phyloP scores from a whole-genome alignment of 495 filamentous ascomycete species.

The Aspergillus taichungensis region DNA sequence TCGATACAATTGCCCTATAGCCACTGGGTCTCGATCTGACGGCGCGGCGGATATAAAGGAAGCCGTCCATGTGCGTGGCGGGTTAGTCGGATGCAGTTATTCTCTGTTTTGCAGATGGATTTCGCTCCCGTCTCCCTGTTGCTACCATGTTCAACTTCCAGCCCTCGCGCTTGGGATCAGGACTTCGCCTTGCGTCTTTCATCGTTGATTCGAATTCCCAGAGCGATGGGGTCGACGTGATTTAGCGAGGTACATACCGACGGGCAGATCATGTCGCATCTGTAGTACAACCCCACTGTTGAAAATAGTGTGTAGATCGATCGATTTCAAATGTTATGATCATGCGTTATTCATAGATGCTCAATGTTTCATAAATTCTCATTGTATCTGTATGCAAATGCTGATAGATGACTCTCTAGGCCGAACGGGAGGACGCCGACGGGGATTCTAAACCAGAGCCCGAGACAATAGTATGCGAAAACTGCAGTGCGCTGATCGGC shows the following conservation, averaged over 20 bases:
- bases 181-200: slow-evolving; percentile 22
- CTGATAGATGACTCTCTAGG: slow-evolving; percentile 8
- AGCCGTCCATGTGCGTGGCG: slow-evolving; percentile 3
- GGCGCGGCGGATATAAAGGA: neutral
- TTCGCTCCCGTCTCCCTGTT: slow-evolving; percentile 31
- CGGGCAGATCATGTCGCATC: too few species aligned
- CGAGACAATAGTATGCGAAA: slow-evolving; percentile 22
- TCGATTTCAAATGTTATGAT: too few species aligned
- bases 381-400: slow-evolving; percentile 11
- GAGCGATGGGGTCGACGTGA: slow-evolving; percentile 44
- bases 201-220: slow-evolving; percentile 28
- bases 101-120: slow-evolving; percentile 35
- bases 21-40: slow-evolving; percentile 20
- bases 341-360: neutral
- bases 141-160: slow-evolving; percentile 5
- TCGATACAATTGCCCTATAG: slow-evolving; percentile 93
- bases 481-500: slow-evolving; percentile 37
- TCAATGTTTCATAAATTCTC: neutral
- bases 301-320: too few species aligned
- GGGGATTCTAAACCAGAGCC: neutral
- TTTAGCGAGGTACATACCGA: slow-evolving; percentile 48
- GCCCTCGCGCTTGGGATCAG: slow-evolving; percentile 1
- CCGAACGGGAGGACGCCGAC: slow-evolving; percentile 5
- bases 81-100: slow-evolving; percentile 23
- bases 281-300: too few species aligned